Conservation (phyloP, 768 basidiomycete genomes). For the Gymnopilus dilepis region DNA sequence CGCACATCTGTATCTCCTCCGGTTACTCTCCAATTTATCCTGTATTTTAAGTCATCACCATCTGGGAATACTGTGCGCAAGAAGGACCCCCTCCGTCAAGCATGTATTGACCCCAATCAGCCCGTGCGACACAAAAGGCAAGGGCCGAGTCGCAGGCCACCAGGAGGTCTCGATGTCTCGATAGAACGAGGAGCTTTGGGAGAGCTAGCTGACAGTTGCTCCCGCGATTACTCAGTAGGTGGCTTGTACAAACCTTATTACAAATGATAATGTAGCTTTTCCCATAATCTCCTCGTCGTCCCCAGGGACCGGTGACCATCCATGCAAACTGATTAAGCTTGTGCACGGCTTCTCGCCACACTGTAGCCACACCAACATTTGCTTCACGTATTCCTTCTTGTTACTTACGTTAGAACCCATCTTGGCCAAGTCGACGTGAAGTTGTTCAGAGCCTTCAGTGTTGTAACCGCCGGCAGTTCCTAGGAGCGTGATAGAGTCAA, state of each 20-base stretch:
- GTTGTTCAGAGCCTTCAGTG: constrained; percentile 39
- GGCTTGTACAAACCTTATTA: constrained; percentile 20
- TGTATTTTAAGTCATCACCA: too few species aligned
- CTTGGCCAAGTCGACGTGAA: constrained; percentile 52
- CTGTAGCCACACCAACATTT: constrained; percentile 47
- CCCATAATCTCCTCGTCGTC: background rate
- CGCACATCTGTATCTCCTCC: too few species aligned
- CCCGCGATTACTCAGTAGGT: constrained; percentile 5
- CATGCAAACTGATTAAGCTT: constrained; percentile 32
- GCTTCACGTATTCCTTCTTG: constrained; percentile 32
- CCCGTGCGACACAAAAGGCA: too few species aligned
- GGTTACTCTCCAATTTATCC: too few species aligned
- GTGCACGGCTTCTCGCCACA: constrained; percentile 40
- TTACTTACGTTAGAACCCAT: constrained; percentile 34
- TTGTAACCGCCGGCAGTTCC: constrained; percentile 39
- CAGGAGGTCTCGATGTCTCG: too few species aligned
- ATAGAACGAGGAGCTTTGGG: too few species aligned
- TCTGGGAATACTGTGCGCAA: too few species aligned
- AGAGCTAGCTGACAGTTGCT: background rate
- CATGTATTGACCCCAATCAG: too few species aligned
- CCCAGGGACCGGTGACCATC: constrained; percentile 21
- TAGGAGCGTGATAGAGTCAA: constrained; percentile 29
- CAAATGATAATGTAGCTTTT: background rate
- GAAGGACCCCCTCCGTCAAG: too few species aligned
- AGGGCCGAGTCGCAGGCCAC: too few species aligned